Evolutionary conservation across 192 early-diverging fungal species (phyloP).

Genomic region (Coemansia asiatica): DNA sequence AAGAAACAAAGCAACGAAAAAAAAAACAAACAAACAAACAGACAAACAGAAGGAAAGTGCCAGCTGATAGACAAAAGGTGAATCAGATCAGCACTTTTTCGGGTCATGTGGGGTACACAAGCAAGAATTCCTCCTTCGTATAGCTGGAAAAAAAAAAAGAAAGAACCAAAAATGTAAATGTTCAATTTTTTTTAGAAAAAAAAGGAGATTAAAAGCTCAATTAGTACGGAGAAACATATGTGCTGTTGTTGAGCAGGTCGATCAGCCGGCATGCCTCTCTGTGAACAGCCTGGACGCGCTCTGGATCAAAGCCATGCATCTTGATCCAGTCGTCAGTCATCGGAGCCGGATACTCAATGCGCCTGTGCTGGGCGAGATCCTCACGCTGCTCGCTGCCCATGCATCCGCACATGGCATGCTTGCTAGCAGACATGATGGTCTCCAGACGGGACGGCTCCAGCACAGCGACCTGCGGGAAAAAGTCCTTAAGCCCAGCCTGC

Average conservation of each 20-base stretch:
- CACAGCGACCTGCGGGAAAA: conserved; percentile 28
- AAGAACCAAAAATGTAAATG: neutral
- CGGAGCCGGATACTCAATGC: conserved; percentile 30
- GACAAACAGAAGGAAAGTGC: neutral
- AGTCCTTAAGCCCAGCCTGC: conserved; percentile 18
- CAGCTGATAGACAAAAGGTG: neutral
- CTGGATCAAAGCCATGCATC: conserved; percentile 48
- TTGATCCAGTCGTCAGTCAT: conserved; percentile 37
- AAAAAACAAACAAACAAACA: neutral
- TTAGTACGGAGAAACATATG: conserved; percentile 49
- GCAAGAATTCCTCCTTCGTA: too few species aligned
- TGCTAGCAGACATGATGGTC: neutral
- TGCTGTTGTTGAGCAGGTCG: conserved; percentile 49
- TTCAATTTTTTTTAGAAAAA: conserved; percentile 2
- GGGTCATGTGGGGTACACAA: neutral
- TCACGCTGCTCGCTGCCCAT: neutral
- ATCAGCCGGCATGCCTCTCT: conserved; percentile 35
- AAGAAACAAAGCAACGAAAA: too few species aligned
- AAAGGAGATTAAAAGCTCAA: conserved; percentile 10
- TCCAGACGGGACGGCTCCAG: conserved; percentile 12
- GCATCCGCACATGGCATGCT: neutral
- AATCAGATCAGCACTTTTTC: neutral
- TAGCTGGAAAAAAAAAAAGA: too few species aligned
- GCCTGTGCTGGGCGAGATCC: neutral
- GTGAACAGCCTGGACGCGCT: conserved; percentile 29